phyloP scores from a whole-genome alignment of 1,284 basidiomycete species.

The Ceratobasidium sp. region DNA sequence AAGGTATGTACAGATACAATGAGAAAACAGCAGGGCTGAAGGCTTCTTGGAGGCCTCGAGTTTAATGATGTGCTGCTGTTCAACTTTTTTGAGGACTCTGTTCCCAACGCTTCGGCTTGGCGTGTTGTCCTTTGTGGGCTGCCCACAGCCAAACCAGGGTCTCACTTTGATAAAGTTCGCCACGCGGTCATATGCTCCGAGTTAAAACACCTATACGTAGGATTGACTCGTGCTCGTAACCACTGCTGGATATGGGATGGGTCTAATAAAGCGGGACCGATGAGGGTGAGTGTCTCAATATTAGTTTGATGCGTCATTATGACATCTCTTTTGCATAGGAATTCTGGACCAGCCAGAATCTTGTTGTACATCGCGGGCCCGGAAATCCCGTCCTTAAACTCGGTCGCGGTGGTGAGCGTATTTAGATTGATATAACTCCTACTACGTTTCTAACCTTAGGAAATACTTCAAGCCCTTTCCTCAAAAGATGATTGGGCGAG shows the following conservation, averaged over 20 bases:
- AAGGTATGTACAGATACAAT: conserved; percentile 72
- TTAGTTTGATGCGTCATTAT: not conserved
- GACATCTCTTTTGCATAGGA: not conserved
- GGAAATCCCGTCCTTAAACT: conserved; percentile 57
- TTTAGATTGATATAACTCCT: no score
- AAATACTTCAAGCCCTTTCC: conserved; percentile 49
- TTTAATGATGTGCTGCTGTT: conserved; percentile 42
- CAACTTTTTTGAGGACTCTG: conserved; percentile 41
- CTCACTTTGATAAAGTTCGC: conserved; percentile 25
- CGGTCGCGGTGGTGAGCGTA: conserved; percentile 48
- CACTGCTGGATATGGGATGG: conserved; percentile 40
- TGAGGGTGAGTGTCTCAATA: conserved; percentile 31
- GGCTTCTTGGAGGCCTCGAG: conserved; percentile 39
- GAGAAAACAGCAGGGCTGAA: not conserved
- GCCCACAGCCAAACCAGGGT: conserved; percentile 17
- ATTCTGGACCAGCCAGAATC: conserved; percentile 56
- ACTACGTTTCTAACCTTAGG: no score
- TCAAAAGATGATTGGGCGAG: conserved; percentile 61
- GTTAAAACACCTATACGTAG: conserved; percentile 39
- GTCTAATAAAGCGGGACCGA: conserved; percentile 24
- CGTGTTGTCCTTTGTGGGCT: conserved; percentile 10
- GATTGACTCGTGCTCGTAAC: conserved; percentile 37
- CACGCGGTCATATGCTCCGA: conserved; percentile 38
- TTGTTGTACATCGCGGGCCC: conserved; percentile 56
- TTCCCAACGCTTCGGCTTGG: conserved; percentile 15